phyloP scores from a whole-genome alignment of 2,329 filamentous ascomycete species.

The Orbilia oligospora region DNA sequence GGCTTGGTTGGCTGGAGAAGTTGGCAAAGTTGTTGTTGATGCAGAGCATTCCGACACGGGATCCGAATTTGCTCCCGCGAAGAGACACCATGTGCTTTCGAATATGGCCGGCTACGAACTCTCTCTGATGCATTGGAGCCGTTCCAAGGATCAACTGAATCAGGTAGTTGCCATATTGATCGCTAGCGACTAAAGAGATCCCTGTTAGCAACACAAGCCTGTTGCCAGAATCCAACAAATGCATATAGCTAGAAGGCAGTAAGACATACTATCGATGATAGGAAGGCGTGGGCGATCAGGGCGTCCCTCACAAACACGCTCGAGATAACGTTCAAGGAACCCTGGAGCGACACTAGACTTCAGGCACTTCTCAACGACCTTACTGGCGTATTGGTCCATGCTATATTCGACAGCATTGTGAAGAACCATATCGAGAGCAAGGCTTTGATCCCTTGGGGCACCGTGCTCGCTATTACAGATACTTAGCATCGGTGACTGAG shows the following conservation, averaged over 20 bases:
- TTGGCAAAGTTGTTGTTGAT: constrained; percentile 74
- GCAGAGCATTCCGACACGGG: constrained; percentile 98
- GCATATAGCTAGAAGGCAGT: no score
- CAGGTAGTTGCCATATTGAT: constrained; percentile 98
- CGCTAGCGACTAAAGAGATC: constrained; percentile 77
- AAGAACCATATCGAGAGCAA: constrained; percentile 95
- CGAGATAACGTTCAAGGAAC: constrained; percentile 91
- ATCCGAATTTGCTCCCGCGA: constrained; percentile 97
- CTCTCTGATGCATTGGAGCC: constrained; percentile 86
- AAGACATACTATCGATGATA: constrained; percentile 83
- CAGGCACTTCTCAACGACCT: constrained; percentile 98
- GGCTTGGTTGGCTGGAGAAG: constrained; percentile 31
- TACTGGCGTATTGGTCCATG: constrained; percentile 98
- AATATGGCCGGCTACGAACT: constrained; percentile 92
- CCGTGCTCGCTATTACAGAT: constrained; percentile 79
- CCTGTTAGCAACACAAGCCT: constrained; percentile 26
- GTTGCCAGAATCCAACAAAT: constrained; percentile 8
- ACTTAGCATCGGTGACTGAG: neutral
- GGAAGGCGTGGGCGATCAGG: constrained; percentile 94
- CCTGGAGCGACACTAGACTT: constrained; percentile 84
- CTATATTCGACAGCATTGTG: constrained; percentile 95
- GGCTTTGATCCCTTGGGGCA: constrained; percentile 87
- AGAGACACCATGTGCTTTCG: constrained; percentile 99
- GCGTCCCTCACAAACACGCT: constrained; percentile 92
- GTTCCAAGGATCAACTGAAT: constrained; percentile 97